phyloP scores from a whole-genome alignment of 1,139 yeast genomes.

The Petasospora fabianii region DNA sequence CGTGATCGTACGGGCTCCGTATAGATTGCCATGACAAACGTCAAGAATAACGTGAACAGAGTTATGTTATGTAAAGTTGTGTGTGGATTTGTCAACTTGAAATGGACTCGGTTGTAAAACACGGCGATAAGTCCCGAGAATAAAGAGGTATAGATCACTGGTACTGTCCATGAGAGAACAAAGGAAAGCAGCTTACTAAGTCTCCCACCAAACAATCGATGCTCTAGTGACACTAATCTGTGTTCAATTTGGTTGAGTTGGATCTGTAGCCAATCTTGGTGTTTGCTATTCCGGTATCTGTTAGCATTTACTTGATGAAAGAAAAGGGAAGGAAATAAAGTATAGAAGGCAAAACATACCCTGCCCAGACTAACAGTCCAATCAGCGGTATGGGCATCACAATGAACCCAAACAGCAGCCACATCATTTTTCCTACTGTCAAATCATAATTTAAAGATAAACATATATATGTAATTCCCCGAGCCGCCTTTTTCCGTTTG shows the following conservation, averaged over 20 bases:
- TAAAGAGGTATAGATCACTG: background rate
- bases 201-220: background rate
- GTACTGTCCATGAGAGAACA: slow-evolving; percentile 1
- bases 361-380: background rate
- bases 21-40: slow-evolving; percentile 45
- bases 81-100: background rate
- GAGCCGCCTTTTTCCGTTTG: too few relatives aligned
- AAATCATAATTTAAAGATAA: too few relatives aligned
- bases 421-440: too few relatives aligned
- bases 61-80: slow-evolving; percentile 14
- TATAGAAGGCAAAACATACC: too few relatives aligned
- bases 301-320: too few relatives aligned
- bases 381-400: background rate
- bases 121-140: background rate
- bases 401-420: slow-evolving; percentile 1
- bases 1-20: slow-evolving; percentile 53
- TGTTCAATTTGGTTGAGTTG: too few relatives aligned
- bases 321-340: too few relatives aligned
- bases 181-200: background rate
- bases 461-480: too few relatives aligned
- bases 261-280: too few relatives aligned
- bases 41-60: slow-evolving; percentile 33
- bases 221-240: too few relatives aligned
- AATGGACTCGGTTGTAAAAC: slow-evolving; percentile 1
- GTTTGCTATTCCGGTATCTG: too few relatives aligned